Base-by-base conservation (phyloP, 192 early-diverging fungal genomes). In the Jimgerdemannia flammicorona region DNA sequence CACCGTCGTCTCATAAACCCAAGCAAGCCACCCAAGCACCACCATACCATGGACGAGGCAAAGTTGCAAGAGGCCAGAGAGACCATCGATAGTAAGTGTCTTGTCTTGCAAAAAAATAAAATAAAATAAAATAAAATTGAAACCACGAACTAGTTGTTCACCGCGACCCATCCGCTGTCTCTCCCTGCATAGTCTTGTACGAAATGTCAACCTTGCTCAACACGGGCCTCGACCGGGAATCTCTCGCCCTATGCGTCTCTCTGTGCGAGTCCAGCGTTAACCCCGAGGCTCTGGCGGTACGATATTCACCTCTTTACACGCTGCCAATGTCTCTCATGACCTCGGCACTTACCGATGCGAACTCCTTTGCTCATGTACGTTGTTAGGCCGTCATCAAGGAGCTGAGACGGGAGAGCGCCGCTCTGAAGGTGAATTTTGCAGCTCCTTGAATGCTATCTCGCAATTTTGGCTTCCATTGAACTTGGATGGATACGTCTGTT, bases 221-320 rank as follows among this genome's bases (percentile, higher is more conserved):
- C 68, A 92, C 91, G 3, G 91, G 90, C 0, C 83, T 96, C 7
- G 91, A 92, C 78, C 81, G 90, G 19, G 88, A 96, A 43, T 83
- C 92, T 0, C 84, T 96, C 9, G 85, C 91, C 0, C 73, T 90
- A 3, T 96, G 93, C 74, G 85, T 95, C 4, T 89, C 90, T 10
- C 81, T 96, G 29, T 91, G 90, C 76, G 94, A 96, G 76, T 78
- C 77, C n/a, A 93, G 94, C 11, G 92, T 90, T 41, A 95, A 96
- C 75, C 94, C 94, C 20, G 94, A 96, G 83, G 90, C 89, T 41
- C 66, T 91, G 18, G 92, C 94, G 7, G 86, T 84, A 75, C 72
- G 70, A 75, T 42, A 39, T 40, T 64, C 19, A 40, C 40, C 19
- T 19, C 49, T 59, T 59, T 59, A 59, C 49, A 6, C 49, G 49